Percentiles rank a stretch among this genome's conserved stretches.
These are phyloP conservation scores for Soucietia sequanensis DNA, from an alignment of 805 yeast genomes.

Conservation along the genomic window DNA sequence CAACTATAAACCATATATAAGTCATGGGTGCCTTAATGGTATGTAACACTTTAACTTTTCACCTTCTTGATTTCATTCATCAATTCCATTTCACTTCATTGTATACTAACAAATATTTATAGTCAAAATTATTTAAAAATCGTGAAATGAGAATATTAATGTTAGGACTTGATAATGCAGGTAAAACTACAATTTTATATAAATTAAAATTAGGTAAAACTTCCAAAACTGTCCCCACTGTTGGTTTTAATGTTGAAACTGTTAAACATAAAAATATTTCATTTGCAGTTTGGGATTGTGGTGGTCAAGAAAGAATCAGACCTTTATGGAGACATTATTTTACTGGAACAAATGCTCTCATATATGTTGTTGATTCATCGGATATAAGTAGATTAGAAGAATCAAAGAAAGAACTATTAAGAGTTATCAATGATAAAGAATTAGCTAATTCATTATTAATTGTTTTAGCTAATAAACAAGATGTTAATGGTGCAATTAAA, in stretches of 20 bases:
- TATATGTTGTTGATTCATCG: constrained; percentile 84
- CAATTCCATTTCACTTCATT: background rate
- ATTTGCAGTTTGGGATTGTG: constrained; percentile 92
- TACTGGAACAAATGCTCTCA: constrained; percentile 88
- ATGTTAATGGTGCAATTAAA: constrained; percentile 65
- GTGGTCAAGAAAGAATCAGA: constrained; percentile 91
- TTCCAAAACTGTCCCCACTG: constrained; percentile 83
- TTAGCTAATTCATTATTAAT: constrained; percentile 75
- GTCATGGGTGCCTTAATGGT: constrained; percentile 20
- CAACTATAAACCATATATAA: background rate
- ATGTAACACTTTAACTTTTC: constrained; percentile 8
- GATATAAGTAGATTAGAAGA: constrained; percentile 72
- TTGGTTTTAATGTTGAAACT: constrained; percentile 90
- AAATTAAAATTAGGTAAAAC: constrained; percentile 76
- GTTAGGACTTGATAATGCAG: constrained; percentile 93
- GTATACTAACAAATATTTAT: constrained; percentile 19
- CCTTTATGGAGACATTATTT: constrained; percentile 95
- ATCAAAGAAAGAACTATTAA: constrained; percentile 71
- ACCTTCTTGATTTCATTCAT: background rate
- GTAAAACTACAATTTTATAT: constrained; percentile 85
- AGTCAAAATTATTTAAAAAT: constrained; percentile 57
- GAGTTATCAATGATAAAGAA: constrained; percentile 80
- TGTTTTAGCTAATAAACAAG: constrained; percentile 89
- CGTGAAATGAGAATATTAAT: constrained; percentile 94
- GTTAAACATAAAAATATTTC: constrained; percentile 78